Evolutionary conservation across 83 land plant genomes (phyloP).

Genomic region (Picea abies): DNA sequence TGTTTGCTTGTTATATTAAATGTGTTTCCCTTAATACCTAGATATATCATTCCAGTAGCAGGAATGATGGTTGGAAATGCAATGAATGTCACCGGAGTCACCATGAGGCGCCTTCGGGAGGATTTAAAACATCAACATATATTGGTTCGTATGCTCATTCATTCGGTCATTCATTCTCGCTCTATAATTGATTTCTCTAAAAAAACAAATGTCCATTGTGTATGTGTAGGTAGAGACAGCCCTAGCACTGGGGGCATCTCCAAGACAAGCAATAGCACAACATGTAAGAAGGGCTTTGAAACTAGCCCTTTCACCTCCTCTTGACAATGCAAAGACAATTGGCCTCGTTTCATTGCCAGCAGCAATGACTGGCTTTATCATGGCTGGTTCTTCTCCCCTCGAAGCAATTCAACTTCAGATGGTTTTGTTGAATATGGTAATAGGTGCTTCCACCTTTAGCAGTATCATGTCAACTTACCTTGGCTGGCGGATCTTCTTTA

Average conservation of each 20-base stretch:
- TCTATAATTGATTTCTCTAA: too few relatives aligned
- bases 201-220: too few relatives aligned
- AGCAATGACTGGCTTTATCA: slow-evolving; percentile 87
- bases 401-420: slow-evolving; percentile 85
- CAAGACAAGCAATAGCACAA: slow-evolving; percentile 76
- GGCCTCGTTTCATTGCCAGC: slow-evolving; percentile 84
- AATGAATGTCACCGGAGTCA: slow-evolving; percentile 86
- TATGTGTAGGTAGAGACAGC: slow-evolving; percentile 77
- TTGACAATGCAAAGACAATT: slow-evolving; percentile 84
- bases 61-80: slow-evolving; percentile 93
- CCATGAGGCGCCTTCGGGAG: slow-evolving; percentile 79
- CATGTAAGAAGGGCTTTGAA: slow-evolving; percentile 75
- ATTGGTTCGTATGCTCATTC: slow-evolving; percentile 36
- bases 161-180: too few relatives aligned
- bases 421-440: slow-evolving; percentile 81
- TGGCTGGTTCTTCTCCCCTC: slow-evolving; percentile 87
- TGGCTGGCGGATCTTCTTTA: slow-evolving; percentile 85
- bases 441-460: slow-evolving; percentile 85
- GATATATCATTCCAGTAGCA: slow-evolving; percentile 84
- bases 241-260: slow-evolving; percentile 84
- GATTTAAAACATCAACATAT: slow-evolving; percentile 63
- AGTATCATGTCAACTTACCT: slow-evolving; percentile 75
- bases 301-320: slow-evolving; percentile 68
- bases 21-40: slow-evolving; percentile 83
- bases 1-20: slow-evolving; percentile 54